Conservation (phyloP, 192 early-diverging fungal genomes). For the Cetraspora pellucida region DNA sequence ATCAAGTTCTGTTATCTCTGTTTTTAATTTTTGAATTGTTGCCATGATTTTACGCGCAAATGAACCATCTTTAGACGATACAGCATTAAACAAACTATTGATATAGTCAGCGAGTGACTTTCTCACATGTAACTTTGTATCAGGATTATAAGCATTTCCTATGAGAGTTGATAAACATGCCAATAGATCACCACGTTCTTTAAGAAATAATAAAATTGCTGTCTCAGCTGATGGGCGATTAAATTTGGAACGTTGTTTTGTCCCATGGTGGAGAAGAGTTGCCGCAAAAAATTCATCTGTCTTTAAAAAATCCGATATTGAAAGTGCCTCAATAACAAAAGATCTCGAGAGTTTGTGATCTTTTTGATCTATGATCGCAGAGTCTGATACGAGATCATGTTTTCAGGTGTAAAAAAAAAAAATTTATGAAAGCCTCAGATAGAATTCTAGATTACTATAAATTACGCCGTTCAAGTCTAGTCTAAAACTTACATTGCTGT, state of each 20-base stretch:
- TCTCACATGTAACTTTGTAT: slow-evolving; percentile 49
- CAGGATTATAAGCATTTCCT: slow-evolving; percentile 49
- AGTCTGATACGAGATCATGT: not conserved
- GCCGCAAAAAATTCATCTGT: slow-evolving; percentile 79
- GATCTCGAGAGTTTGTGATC: slow-evolving; percentile 25
- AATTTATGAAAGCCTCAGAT: not conserved
- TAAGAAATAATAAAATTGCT: slow-evolving; percentile 68
- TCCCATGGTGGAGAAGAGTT: slow-evolving; percentile 60
- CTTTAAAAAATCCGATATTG: slow-evolving; percentile 79
- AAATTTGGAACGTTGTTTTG: slow-evolving; percentile 54
- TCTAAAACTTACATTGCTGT: not conserved
- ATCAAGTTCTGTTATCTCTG: slow-evolving; percentile 43
- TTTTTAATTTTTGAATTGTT: slow-evolving; percentile 52
- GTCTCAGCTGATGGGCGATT: slow-evolving; percentile 64
- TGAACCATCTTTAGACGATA: slow-evolving; percentile 38
- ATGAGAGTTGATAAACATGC: slow-evolving; percentile 57
- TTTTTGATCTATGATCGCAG: not conserved
- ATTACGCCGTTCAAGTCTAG: not conserved
- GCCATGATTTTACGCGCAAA: slow-evolving; percentile 57
- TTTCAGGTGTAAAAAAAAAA: not conserved
- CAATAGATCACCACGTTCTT: slow-evolving; percentile 65
- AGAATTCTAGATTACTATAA: not conserved
- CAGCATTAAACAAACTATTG: slow-evolving; percentile 39
- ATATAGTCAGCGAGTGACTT: slow-evolving; percentile 48
- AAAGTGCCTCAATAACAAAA: slow-evolving; percentile 64